A percentile compares a stretch with the other conserved stretches of the same genome.
phyloP scores from a whole-genome alignment of 2,329 filamentous ascomycete species.

The Ophiosphaerella korrae region DNA sequence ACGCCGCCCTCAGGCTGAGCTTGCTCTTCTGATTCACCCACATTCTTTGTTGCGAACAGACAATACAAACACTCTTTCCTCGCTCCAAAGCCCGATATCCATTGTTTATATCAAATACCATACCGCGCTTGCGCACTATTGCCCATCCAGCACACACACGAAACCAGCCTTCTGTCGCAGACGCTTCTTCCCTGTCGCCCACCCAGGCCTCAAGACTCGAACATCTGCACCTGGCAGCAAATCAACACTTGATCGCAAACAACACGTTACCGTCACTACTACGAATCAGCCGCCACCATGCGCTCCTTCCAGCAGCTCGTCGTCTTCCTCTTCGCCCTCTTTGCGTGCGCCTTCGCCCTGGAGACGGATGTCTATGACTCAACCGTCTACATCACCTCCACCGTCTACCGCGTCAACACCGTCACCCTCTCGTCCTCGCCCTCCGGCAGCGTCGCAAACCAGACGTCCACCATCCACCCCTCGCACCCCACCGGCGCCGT shows the following conservation, averaged over 20 bases:
- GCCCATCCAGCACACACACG: slow-evolving; percentile 3
- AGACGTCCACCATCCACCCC: slow-evolving; percentile 39
- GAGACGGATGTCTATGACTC: slow-evolving; percentile 34
- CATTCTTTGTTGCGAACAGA: slow-evolving; percentile 18
- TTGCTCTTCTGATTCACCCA: slow-evolving; percentile 9
- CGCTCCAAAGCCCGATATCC: no score
- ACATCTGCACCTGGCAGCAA: background rate
- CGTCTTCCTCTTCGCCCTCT: slow-evolving; percentile 41
- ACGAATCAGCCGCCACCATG: slow-evolving; percentile 23
- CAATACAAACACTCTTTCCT: slow-evolving; percentile 8
- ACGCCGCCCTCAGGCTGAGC: slow-evolving; percentile 5
- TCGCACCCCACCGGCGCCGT: slow-evolving; percentile 21
- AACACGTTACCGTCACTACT: slow-evolving; percentile 3
- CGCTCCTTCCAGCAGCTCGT: slow-evolving; percentile 42
- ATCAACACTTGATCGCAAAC: slow-evolving; percentile 8
- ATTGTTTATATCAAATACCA: slow-evolving; percentile 10
- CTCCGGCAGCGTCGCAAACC: slow-evolving; percentile 35
- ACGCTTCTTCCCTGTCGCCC: slow-evolving; percentile 3
- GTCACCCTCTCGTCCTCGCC: slow-evolving; percentile 41
- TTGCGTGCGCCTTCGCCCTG: slow-evolving; percentile 38
- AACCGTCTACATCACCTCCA: slow-evolving; percentile 46
- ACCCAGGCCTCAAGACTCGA: background rate
- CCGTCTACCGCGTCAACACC: slow-evolving; percentile 47
- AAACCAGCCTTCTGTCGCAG: slow-evolving; percentile 6
- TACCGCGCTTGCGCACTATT: slow-evolving; percentile 2